These are phyloP conservation scores for Knufia petricola DNA, from an alignment of 2,329 filamentous ascomycete species.

Conservation along the genomic window DNA sequence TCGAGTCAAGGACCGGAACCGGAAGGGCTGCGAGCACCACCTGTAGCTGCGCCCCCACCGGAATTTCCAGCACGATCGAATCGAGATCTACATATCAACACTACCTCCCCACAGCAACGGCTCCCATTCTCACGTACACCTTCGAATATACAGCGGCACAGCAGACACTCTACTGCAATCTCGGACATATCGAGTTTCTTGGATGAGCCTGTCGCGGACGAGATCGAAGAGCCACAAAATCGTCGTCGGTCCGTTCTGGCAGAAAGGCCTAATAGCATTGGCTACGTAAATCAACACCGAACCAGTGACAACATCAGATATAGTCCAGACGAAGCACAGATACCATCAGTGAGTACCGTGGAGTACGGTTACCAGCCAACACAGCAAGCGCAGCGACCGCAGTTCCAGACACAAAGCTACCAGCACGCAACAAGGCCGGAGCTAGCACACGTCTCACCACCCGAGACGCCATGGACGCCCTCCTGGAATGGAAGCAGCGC, in stretches of 20 bases:
- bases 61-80: slow-evolving; percentile 3
- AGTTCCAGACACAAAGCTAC: background rate
- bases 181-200: slow-evolving; percentile 6
- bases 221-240: background rate
- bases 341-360: slow-evolving; percentile 1
- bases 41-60: slow-evolving; percentile 11
- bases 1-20: slow-evolving; percentile 28
- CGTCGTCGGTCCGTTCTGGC: background rate
- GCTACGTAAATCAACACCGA: slow-evolving; percentile 41
- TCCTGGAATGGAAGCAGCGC: slow-evolving; percentile 8
- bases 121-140: slow-evolving; percentile 19
- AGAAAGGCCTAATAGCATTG: slow-evolving; percentile 40
- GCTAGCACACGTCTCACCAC: background rate
- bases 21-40: background rate
- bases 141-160: slow-evolving; percentile 26
- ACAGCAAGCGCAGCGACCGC: background rate
- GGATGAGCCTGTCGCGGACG: slow-evolving; percentile 1
- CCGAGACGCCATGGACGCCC: slow-evolving; percentile 5
- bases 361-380: slow-evolving; percentile 4
- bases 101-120: slow-evolving; percentile 8
- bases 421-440: background rate
- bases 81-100: background rate
- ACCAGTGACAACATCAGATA: slow-evolving; percentile 41
- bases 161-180: slow-evolving; percentile 21
- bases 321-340: slow-evolving; percentile 26